Base-by-base conservation (phyloP, 305 asterid genomes). In the Fraxinus paxiana region DNA sequence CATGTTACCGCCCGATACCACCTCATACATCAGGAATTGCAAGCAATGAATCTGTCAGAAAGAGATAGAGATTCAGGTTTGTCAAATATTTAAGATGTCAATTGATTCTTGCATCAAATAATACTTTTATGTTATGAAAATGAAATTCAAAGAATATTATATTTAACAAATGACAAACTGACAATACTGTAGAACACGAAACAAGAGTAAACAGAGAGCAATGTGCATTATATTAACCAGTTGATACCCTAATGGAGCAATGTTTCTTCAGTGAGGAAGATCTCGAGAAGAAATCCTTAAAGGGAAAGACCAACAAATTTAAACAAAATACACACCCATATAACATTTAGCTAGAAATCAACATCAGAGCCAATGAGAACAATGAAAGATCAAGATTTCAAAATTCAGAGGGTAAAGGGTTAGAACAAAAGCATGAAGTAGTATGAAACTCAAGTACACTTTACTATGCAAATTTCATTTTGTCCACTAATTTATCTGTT, bases 1-100 rank as follows among this genome's bases (percentile, higher is more conserved):
- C 98, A 94, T 89, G 87, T 96, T 92, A 84, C 99, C 99, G 76
- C 99, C 99, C 2, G 99, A 96, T 51, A 96, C 99, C 89, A 94
- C 98, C 89, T 96, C 98, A 79, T 96, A 96, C 89, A 96, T 94
- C 88, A 96, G 88, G 92, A 94, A 96, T 84, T 96, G 99, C 88
- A 96, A 88, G 87, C 99, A 96, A 85, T 96, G 99, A 84, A 96
- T 90, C 99, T 94, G 81, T 73, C 77, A 78, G 77, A 81, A 75
- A 81, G 75, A 78, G 76, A 80, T 26, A 85, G 79, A 73, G 35
- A 78, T 78, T 77, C 77, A 35, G 33, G 48, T 72, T 33, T 76
- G 70, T 28, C 77, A 46, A 77, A 63, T 15, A 69, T 63, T 28
- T 75, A 69, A 63, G 67, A 76, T 28, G 41, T 12, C 74, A 61